Percentiles rank a stretch among this genome's conserved stretches.
phyloP scores from a whole-genome alignment of 1,139 yeast species.

The Lodderomyces theae region DNA sequence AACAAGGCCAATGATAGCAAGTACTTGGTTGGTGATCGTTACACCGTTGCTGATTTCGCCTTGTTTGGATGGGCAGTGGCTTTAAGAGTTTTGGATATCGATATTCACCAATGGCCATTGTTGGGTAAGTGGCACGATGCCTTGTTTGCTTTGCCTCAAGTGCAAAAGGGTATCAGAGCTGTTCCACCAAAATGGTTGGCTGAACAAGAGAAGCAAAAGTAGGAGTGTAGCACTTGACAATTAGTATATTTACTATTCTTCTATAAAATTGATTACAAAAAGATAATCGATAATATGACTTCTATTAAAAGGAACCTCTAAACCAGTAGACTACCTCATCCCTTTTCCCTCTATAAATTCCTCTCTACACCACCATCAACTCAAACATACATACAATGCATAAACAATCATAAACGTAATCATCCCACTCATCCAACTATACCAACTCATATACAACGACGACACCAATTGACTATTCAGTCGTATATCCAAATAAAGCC shows the following conservation, averaged over 20 bases:
- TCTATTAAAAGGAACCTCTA: no score
- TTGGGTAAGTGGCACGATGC: conserved; percentile 45
- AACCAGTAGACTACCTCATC: no score
- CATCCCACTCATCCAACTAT: conserved; percentile 1
- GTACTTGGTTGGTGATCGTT: conserved; percentile 40
- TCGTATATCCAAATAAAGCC: conserved; percentile 1
- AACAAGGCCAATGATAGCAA: conserved; percentile 25
- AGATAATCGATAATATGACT: no score
- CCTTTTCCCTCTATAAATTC: no score
- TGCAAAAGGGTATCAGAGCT: conserved; percentile 27
- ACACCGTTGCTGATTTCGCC: conserved; percentile 53
- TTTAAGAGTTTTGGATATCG: conserved; percentile 26
- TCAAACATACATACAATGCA: background rate
- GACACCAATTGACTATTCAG: background rate
- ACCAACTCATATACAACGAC: background rate
- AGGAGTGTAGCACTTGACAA: no score
- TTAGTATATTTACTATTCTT: no score
- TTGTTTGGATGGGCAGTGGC: conserved; percentile 36
- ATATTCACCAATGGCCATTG: conserved; percentile 41
- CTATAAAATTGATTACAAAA: no score
- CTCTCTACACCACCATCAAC: background rate
- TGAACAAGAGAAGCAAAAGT: no score
- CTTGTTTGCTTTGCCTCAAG: conserved; percentile 34
- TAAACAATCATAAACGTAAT: background rate
- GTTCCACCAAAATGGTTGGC: conserved; percentile 6